Evolutionary conservation across 2,329 filamentous ascomycete species (phyloP), one percentile per base, ranked within the genome.

Genomic region (Monosporascus ibericus): DNA sequence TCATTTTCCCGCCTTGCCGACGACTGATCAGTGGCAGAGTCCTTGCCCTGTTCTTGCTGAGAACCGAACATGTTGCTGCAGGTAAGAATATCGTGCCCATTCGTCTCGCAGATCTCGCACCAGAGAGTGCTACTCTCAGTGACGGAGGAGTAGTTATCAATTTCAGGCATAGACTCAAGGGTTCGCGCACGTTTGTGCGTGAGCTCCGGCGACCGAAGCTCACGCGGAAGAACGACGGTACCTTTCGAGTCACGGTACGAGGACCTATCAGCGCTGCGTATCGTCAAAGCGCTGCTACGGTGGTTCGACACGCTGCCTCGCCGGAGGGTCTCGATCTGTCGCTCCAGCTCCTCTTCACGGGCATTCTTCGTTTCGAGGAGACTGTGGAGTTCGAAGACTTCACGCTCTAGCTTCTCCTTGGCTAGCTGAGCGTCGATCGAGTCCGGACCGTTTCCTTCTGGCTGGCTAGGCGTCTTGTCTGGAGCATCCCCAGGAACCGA

Each of bases 101-200:
- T 80, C 36, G 88, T 89, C 73, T 96, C 92, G 72, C 92, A 97
- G 56, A 97, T 94, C 72, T 97, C 94, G 71, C 92, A 97, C 88
- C 89, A 95, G 57, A 92, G 79, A 17, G 79, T 82, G 67, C 84
- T 88, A 62, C 79, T 85, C 66, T 91, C 88, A 39, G 87, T 89
- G 22, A 82, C 80, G 27, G 81, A 83, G 38, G 87, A 88, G 68
- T 86, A 80, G 15, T 78, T 76, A 60, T 88, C 86, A 63, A 81
- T 88, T 68, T 88, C 86, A 42, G 77, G 78, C 84, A 87, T 88
- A 5, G 84, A 82, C 54, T 86, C 84, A 14, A 89, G 72, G 3
- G 80, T 83, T 50, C 74, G 72, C 52, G 70, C 72, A 54, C 81
- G 79, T 61, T 77, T 76, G 62, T 78, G 75, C 9, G 63, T 65